Evolutionary conservation across 306 rosid genomes (phyloP).

Genomic region (Echinosophora koreensis): DNA sequence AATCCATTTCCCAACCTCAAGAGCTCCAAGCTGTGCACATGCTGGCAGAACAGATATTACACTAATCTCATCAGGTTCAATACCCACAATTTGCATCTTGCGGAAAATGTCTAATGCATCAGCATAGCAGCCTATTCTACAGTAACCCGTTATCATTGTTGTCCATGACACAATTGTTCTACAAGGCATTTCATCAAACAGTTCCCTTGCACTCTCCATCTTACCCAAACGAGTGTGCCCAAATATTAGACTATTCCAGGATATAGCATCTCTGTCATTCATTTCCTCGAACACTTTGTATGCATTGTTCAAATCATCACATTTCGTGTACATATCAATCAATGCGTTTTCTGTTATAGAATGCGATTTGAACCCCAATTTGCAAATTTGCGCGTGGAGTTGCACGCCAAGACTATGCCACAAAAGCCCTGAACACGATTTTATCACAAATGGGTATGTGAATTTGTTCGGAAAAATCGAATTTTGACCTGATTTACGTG

Average conservation of each 20-base stretch:
- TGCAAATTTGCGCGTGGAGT: slow-evolving; percentile 71
- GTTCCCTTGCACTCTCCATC: slow-evolving; percentile 61
- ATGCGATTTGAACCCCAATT: slow-evolving; percentile 60
- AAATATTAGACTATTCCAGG: slow-evolving; percentile 78
- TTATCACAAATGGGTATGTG: slow-evolving; percentile 78
- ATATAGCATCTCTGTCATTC: slow-evolving; percentile 60
- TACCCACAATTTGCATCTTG: slow-evolving; percentile 72
- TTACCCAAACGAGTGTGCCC: slow-evolving; percentile 73
- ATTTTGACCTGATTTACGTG: slow-evolving; percentile 16
- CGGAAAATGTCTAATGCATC: slow-evolving; percentile 75
- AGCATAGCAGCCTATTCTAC: slow-evolving; percentile 56
- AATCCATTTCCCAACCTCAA: slow-evolving; percentile 88
- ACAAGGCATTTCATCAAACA: slow-evolving; percentile 77
- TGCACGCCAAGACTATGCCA: slow-evolving; percentile 61
- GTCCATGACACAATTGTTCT: slow-evolving; percentile 89
- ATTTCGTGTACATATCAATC: slow-evolving; percentile 71
- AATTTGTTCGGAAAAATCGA: slow-evolving; percentile 60
- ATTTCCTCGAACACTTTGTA: slow-evolving; percentile 66
- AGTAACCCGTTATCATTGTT: slow-evolving; percentile 74
- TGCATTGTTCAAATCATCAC: slow-evolving; percentile 62
- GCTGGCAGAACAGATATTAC: slow-evolving; percentile 75
- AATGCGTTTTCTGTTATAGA: slow-evolving; percentile 63
- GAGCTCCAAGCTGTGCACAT: slow-evolving; percentile 84
- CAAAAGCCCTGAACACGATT: slow-evolving; percentile 65
- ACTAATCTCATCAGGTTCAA: slow-evolving; percentile 80